Base-by-base conservation (phyloP, 805 yeast genomes). In the Clavispora phyllophila region DNA sequence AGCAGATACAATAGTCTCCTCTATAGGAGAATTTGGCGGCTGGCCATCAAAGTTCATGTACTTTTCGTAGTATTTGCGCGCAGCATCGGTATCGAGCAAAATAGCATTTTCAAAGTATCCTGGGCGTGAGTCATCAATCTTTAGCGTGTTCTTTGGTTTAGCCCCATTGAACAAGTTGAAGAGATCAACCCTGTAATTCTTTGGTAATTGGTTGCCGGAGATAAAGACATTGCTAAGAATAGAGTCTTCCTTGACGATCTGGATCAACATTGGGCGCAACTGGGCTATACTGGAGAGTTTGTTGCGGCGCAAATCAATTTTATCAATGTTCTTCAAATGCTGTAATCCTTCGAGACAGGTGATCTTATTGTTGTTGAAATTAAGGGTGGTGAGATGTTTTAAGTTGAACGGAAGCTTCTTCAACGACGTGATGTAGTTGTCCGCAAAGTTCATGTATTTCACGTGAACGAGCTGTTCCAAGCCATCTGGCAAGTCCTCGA, bases 101-200 rank as follows among this genome's bases (percentile, higher is more conserved):
- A 78, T 55, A 25, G 83, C 73, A 17, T 76, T 68, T 58, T 79
- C 84, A 59, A 79, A 76, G 42, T 79, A 76, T 1, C 84, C 83
- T 0, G 84, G 84, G 41, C 74, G 58, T 3, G 82, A 76, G 35
- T 81, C 83, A 55, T 79, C 84, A 29, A 79, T 73, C 49, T 74
- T 75, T 45, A 79, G 54, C 7, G 54, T 54, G 48, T 76, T 76
- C 19, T 65, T 64, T 45, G 71, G 72, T 43, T 66, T 70, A 31
- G 75, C 72, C 8, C 82, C 82, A 53, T 78, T 78, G 49, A 76
- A 65, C 39, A 79, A 57, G 56, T 79, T 78, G 60, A 79, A 79
- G 12, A 79, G 54, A 36, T 79, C 82, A 14, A 71, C 68, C 45
- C 84, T 56, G 49, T 74, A 78, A 15, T 50, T 73, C 65, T 61